A percentile compares a stretch with the other conserved stretches of the same genome.
Conservation (phyloP, 2,329 filamentous ascomycete genomes). For the Botrytis cinerea region DNA sequence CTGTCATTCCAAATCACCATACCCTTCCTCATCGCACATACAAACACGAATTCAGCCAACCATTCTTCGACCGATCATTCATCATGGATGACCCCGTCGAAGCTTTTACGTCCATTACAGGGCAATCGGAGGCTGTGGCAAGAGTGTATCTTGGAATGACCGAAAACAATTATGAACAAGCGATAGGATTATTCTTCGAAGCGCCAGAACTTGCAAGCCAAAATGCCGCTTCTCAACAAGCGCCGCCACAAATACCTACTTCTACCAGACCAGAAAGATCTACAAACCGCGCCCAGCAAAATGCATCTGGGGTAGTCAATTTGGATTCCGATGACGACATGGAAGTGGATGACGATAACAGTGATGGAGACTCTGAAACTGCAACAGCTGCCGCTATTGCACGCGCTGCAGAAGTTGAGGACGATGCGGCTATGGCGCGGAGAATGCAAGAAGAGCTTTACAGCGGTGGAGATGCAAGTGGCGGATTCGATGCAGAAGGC, state of each 20-base stretch:
- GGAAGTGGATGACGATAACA: constrained; percentile 49
- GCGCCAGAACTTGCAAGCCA: constrained; percentile 67
- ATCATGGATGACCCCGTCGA: constrained; percentile 63
- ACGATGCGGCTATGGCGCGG: constrained; percentile 91
- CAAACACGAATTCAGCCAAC: neutral
- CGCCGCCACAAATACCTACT: constrained; percentile 38
- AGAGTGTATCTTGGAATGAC: constrained; percentile 81
- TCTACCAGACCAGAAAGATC: constrained; percentile 35
- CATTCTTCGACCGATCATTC: constrained; percentile 4
- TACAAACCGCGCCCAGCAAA: constrained; percentile 44
- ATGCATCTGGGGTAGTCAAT: constrained; percentile 64
- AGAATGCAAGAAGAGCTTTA: constrained; percentile 92
- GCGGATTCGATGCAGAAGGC: constrained; percentile 54
- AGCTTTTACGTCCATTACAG: constrained; percentile 81
- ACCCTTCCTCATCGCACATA: neutral
- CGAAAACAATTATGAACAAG: constrained; percentile 81
- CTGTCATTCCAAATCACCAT: neutral
- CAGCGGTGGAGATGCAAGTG: constrained; percentile 50
- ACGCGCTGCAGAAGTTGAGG: constrained; percentile 65
- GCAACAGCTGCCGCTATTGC: constrained; percentile 43
- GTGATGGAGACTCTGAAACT: constrained; percentile 41
- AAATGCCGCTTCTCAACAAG: constrained; percentile 29
- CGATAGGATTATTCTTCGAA: constrained; percentile 87
- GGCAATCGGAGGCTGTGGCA: constrained; percentile 70
- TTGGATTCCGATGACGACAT: constrained; percentile 80